A percentile compares a stretch with the other conserved stretches of the same genome.
Conservation (phyloP, 345 rosid genomes). For the Eucalyptus cladocalyx region DNA sequence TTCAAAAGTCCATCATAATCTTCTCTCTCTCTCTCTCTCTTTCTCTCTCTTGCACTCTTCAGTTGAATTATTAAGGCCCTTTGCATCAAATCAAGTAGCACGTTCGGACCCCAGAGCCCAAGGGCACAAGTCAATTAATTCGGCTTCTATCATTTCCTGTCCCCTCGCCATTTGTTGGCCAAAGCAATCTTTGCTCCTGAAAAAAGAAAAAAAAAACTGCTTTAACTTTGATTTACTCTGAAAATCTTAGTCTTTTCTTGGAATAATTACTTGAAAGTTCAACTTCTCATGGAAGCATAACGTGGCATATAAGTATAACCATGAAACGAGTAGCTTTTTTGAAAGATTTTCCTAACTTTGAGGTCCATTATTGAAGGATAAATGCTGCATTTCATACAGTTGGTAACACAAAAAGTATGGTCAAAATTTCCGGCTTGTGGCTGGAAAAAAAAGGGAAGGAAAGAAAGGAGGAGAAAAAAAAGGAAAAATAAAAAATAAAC, state of each 20-base stretch:
- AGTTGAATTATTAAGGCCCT: not conserved
- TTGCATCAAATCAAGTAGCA: not conserved
- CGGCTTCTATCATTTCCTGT: not conserved
- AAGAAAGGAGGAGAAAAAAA: too few species aligned
- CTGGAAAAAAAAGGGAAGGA: too few species aligned
- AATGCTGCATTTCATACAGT: not conserved
- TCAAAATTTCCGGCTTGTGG: not conserved
- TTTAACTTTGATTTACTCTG: not conserved
- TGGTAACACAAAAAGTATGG: not conserved
- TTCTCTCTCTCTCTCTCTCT: not conserved
- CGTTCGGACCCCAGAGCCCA: not conserved
- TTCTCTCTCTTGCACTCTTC: not conserved
- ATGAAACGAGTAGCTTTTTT: not conserved
- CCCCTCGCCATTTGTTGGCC: not conserved
- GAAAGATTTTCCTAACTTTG: not conserved
- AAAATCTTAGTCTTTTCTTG: not conserved
- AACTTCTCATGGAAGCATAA: not conserved
- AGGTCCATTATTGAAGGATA: not conserved
- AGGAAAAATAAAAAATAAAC: too few species aligned
- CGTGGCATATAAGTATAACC: not conserved
- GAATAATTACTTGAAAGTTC: not conserved
- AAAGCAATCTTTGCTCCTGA: not conserved
- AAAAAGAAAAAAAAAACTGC: not conserved
- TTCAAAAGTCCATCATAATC: not conserved
- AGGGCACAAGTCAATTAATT: not conserved